These are phyloP conservation scores for Fraxinus floribunda DNA, from an alignment of 305 asterid species.

Conservation along the genomic window DNA sequence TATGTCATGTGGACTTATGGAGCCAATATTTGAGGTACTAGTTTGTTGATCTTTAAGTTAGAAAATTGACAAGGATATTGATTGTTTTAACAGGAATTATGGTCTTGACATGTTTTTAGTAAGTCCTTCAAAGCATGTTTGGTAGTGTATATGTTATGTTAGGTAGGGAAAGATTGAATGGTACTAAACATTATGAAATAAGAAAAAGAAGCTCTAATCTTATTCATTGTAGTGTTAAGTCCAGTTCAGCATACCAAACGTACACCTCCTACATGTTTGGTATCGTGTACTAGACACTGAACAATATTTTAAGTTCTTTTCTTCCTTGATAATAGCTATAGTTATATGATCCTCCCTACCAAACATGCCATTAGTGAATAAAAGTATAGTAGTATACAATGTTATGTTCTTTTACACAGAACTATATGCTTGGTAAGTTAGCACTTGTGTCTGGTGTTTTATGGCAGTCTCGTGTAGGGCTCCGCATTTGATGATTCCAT, in stretches of 20 bases:
- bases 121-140: neutral
- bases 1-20: neutral
- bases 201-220: neutral
- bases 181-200: neutral
- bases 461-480: neutral
- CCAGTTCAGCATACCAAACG: neutral
- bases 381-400: neutral
- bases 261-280: neutral
- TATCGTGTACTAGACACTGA: neutral
- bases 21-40: neutral
- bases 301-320: neutral
- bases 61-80: neutral
- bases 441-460: neutral
- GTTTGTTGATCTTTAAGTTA: neutral
- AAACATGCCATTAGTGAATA: neutral
- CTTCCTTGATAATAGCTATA: neutral
- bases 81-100: neutral
- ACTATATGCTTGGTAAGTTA: neutral
- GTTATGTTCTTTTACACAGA: neutral
- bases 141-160: neutral
- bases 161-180: neutral
- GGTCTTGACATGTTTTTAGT: neutral
- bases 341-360: neutral
- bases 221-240: neutral
- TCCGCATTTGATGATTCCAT: neutral